Evolutionary conservation across 2,329 filamentous ascomycete species (phyloP).

Genomic region (Botrytis galanthina): DNA sequence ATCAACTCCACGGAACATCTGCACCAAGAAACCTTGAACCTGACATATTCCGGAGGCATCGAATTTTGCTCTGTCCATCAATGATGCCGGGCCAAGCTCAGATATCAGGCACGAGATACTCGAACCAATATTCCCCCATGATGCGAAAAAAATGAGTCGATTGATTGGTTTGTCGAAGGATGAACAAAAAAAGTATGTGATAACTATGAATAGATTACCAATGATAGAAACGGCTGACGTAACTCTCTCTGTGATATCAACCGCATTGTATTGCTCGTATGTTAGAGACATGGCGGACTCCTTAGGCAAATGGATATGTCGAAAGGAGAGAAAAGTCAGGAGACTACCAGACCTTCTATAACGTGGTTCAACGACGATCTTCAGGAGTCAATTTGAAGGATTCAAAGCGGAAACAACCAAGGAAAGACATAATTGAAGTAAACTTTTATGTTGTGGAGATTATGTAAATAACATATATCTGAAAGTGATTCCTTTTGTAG

Average conservation of each 20-base stretch:
- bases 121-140: conserved; percentile 54
- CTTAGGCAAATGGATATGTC: neutral
- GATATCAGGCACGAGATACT: conserved; percentile 56
- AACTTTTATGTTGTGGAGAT: conserved; percentile 8
- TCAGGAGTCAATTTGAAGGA: neutral
- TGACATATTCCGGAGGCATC: conserved; percentile 48
- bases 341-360: conserved; percentile 12
- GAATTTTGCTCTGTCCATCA: neutral
- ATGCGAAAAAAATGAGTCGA: conserved; percentile 57
- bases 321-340: neutral
- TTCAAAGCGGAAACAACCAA: neutral
- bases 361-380: conserved; percentile 9
- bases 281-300: conserved; percentile 8
- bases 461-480: neutral
- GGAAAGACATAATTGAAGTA: neutral
- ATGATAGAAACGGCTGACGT: conserved; percentile 52
- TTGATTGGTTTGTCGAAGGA: conserved; percentile 58
- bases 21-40: conserved; percentile 75
- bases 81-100: conserved; percentile 41
- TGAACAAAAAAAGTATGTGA: conserved; percentile 48
- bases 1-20: conserved; percentile 63
- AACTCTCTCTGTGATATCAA: conserved; percentile 25
- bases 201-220: conserved; percentile 52
- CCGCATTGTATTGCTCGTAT: conserved; percentile 10
- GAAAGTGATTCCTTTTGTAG: neutral